Evolutionary conservation across 2,329 filamentous ascomycete genomes (phyloP).

Genomic region (Raffaelea albimanens): DNA sequence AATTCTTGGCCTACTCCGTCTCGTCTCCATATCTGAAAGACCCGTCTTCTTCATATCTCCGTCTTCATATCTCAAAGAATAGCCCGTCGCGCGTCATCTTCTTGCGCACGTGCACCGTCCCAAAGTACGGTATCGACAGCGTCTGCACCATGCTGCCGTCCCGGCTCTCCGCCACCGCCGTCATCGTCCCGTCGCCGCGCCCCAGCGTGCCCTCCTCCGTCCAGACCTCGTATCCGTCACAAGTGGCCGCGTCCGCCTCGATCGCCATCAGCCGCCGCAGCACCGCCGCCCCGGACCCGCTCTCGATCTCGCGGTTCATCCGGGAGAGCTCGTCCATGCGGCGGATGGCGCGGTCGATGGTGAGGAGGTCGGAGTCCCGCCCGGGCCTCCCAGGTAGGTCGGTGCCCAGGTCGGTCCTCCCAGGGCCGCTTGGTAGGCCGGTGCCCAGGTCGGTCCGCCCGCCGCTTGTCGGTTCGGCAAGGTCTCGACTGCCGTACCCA

Average conservation of each 20-base stretch:
- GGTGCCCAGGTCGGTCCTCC: conserved; percentile 28
- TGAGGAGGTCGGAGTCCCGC: too few relatives aligned
- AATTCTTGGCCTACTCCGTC: too few relatives aligned
- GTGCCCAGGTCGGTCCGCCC: too few relatives aligned
- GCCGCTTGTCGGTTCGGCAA: too few relatives aligned
- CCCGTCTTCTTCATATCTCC: too few relatives aligned
- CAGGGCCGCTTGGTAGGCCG: too few relatives aligned
- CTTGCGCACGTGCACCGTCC: conserved; percentile 11
- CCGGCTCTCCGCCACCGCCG: neutral
- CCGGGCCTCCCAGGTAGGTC: too few relatives aligned
- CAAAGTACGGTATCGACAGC: conserved; percentile 13
- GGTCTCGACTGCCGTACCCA: too few relatives aligned
- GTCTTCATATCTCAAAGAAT: too few relatives aligned
- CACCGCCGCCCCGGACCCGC: conserved; percentile 18
- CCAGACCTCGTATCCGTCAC: conserved; percentile 2
- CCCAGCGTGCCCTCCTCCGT: conserved; percentile 1
- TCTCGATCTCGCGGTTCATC: conserved; percentile 19
- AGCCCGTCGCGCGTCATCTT: too few relatives aligned
- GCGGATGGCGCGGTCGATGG: conserved; percentile 24
- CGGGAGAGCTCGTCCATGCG: conserved; percentile 21
- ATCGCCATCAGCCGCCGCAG: conserved; percentile 20
- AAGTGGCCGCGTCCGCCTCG: conserved; percentile 15
- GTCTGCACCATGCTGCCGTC: neutral
- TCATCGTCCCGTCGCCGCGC: conserved; percentile 1
- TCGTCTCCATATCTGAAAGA: too few relatives aligned